A percentile compares a stretch with the other conserved stretches of the same genome.
Conservation (phyloP, 768 basidiomycete species). For the Hydnum rufescens region DNA sequence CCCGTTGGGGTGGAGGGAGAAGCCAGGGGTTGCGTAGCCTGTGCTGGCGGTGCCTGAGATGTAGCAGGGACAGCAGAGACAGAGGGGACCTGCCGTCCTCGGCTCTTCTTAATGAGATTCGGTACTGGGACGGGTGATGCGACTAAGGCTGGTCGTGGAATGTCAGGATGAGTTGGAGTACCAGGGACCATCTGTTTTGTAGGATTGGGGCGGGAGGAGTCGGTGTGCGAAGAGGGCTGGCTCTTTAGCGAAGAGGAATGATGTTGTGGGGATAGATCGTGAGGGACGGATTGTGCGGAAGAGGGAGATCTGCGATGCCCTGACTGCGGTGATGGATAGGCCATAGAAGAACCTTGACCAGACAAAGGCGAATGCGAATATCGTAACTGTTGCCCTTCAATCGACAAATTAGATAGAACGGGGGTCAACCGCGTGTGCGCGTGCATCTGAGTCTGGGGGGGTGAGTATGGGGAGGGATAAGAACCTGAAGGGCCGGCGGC, state of each 20-base stretch:
- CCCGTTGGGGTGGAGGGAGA: too few species aligned
- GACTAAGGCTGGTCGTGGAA: background rate
- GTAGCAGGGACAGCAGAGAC: background rate
- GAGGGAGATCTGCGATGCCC: background rate
- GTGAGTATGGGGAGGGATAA: background rate
- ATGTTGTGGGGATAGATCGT: background rate
- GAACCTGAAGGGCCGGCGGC: background rate
- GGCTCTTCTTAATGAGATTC: slow-evolving; percentile 15
- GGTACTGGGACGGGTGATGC: slow-evolving; percentile 14
- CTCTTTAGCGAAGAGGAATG: background rate
- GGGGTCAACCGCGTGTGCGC: background rate
- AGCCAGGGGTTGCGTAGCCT: too few species aligned
- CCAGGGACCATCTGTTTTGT: background rate
- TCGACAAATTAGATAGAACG: background rate
- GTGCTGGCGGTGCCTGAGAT: background rate
- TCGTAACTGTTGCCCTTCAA: background rate
- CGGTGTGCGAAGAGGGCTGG: background rate
- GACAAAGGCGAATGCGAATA: background rate
- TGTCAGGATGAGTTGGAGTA: background rate
- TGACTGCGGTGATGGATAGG: background rate
- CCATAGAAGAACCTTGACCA: too few species aligned
- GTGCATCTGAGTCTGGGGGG: background rate
- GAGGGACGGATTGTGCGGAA: background rate
- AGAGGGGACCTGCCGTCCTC: slow-evolving; percentile 16
- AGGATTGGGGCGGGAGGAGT: background rate